A percentile compares a stretch with the other conserved stretches of the same genome.
These are phyloP conservation scores for Gnomoniopsis sp. DNA, from an alignment of 2,329 filamentous ascomycete species.

Conservation along the genomic window DNA sequence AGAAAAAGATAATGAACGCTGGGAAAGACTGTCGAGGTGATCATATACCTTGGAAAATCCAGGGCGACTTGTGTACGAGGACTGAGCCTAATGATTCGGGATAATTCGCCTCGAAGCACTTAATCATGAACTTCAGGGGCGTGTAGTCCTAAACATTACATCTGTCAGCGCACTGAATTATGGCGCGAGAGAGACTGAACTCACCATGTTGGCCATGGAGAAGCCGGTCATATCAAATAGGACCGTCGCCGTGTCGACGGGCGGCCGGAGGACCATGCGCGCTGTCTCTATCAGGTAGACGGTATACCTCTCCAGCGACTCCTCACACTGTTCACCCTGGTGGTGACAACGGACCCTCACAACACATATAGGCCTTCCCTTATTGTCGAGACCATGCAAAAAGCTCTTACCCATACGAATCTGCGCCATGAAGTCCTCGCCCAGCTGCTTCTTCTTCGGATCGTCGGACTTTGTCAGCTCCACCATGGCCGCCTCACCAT, in stretches of 20 bases:
- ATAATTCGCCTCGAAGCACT: constrained; percentile 98
- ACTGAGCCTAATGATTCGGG: constrained; percentile 88
- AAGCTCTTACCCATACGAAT: constrained; percentile 90
- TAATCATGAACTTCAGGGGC: constrained; percentile 98
- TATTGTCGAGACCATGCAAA: constrained; percentile 81
- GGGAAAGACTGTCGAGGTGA: background rate
- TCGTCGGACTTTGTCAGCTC: constrained; percentile 56
- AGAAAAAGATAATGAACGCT: constrained; percentile 4
- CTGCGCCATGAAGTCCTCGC: constrained; percentile 77
- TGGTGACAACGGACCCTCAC: constrained; percentile 80
- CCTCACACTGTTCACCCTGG: constrained; percentile 76
- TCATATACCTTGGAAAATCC: constrained; percentile 82
- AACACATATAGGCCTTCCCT: constrained; percentile 80
- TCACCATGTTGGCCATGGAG: constrained; percentile 88
- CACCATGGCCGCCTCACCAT: constrained; percentile 68
- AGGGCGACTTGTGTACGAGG: constrained; percentile 92
- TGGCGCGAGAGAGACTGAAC: constrained; percentile 17
- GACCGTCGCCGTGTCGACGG: constrained; percentile 91
- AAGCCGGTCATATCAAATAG: constrained; percentile 97
- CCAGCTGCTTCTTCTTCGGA: constrained; percentile 59
- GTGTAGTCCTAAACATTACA: constrained; percentile 68
- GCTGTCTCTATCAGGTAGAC: constrained; percentile 93
- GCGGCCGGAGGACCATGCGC: constrained; percentile 74
- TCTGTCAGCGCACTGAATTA: constrained; percentile 12
- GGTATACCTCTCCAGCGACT: constrained; percentile 82